A percentile compares a stretch with the other conserved stretches of the same genome.
Evolutionary conservation across 1,284 basidiomycete genomes (phyloP).

Genomic region (Austroboletus rostrupii): DNA sequence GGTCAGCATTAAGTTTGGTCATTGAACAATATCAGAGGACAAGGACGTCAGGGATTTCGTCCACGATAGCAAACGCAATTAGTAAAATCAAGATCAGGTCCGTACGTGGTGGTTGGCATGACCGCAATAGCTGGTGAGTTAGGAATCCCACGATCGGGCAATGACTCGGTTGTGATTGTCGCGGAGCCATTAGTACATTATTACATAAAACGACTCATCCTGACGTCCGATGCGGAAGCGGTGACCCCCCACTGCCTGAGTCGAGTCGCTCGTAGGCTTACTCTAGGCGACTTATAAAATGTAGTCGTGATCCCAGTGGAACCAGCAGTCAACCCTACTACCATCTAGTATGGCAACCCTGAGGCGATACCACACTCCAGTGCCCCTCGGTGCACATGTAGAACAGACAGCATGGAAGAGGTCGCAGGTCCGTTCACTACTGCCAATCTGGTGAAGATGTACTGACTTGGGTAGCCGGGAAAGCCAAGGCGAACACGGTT

Average conservation of each 20-base stretch:
- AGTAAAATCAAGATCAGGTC: too few species aligned
- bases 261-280: not conserved
- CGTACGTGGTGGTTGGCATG: too few species aligned
- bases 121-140: too few species aligned
- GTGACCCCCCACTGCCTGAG: slow-evolving; percentile 4
- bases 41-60: too few species aligned
- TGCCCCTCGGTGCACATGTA: slow-evolving; percentile 8
- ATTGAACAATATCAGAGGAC: too few species aligned
- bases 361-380: slow-evolving; percentile 14
- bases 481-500: slow-evolving; percentile 14
- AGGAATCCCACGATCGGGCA: too few species aligned
- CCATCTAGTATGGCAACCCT: slow-evolving; percentile 18
- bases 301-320: not conserved
- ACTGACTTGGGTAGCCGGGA: slow-evolving; percentile 9
- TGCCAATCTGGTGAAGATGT: not conserved
- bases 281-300: slow-evolving; percentile 13
- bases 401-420: slow-evolving; percentile 12
- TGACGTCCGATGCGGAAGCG: not conserved
- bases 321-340: not conserved
- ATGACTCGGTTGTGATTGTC: too few species aligned
- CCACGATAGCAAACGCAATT: too few species aligned
- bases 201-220: not conserved
- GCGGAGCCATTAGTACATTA: too few species aligned
- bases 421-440: slow-evolving; percentile 11
- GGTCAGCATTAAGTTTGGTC: too few species aligned